Evolutionary conservation across 108 stramenopile species (phyloP), one percentile per base, ranked within the genome.

Genomic region (Seminavis robusta): DNA sequence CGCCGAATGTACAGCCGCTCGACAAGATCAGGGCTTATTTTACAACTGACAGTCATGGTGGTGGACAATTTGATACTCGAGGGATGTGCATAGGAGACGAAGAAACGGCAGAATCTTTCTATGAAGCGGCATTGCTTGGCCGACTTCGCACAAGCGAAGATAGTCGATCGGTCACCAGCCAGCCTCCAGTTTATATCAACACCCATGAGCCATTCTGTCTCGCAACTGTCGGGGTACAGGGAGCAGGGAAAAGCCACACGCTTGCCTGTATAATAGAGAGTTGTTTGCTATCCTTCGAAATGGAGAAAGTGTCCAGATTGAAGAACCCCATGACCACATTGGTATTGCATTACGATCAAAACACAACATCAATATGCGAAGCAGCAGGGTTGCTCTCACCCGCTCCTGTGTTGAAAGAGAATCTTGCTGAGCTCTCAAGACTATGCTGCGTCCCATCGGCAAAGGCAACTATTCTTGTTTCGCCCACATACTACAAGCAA

Each of bases 331-430:
- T 65, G 64, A 57, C 56, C 19, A 26, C 64, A 17, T 10, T 65
- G 33, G 56, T 65, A 9, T 52, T 65, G 16, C 64, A 65, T 33
- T 65, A 65, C 23, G 64, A 65, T 48, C 63, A 65, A 23, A 65
- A 47, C 24, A 56, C 56, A 17, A 27, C 56, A 29, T 57, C 64
- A 8, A 48, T 57, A 31, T 65, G 64, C 30, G 64, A 65, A 36
- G 44, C 64, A 17, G 64, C 55, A 13, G 64, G 64, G 21, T 38
- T 65, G 25, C 41, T 65, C 2, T 11, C 32, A 17, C 54, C 64
- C n/a, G 33, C 46, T 37, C 17, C 33, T 16, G 17, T 33, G 49
- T 11, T n/a, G n/a, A n/a, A n/a, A n/a, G n/a, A n/a, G n/a, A n/a
- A n/a, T n/a, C n/a, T n/a, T n/a, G n/a, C n/a, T n/a, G n/a, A n/a